Evolutionary conservation across 768 basidiomycete species (phyloP), one percentile per base, ranked within the genome.

Genomic region (Neoboletus brunneissimus): DNA sequence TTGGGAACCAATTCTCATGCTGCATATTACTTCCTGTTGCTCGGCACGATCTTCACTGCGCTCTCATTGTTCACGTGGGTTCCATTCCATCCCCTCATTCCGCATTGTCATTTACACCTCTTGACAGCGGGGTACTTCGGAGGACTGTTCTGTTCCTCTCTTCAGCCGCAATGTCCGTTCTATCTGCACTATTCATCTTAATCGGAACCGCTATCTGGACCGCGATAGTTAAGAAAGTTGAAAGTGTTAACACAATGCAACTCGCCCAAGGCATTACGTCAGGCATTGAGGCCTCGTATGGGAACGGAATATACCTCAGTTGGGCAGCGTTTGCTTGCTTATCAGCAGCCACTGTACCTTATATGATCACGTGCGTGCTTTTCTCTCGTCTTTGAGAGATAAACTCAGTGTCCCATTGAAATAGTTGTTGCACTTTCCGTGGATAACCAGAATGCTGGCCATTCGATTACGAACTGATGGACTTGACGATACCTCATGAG

Each of bases 361-460:
- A 91, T 66, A 80, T 89, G 78, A 79, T 90, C 63, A 90, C 84
- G 89, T 89, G 58, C 44, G 84, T 68, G 8, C 8, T 54, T 44
- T 52, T 29, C n/a, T 41, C 22, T 51, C 8, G 7, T 20, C 23
- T 20, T 23, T 37, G 38, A 29, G 27, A 12, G 38, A 44, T n/a
- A n/a, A 43, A 41, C 49, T 55, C 27, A 54, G 25, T 12, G 22
- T 48, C 31, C n/a, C 20, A 6, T 60, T 27, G 40, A 44, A 29
- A n/a, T 59, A 91, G 89, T 62, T 91, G 88, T 65, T 91, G 88
- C 73, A 91, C 90, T 52, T 91, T 79, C 74, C 84, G 88, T 60
- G 86, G 88, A 73, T 88, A 66, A 75, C 48, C 38, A 51, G 53
- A 57, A 62, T 73, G 72, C 65, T 59, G 57, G 66, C 16, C 68